phyloP scores from a whole-genome alignment of 306 rosid species.

The Lagenaria siceraria region DNA sequence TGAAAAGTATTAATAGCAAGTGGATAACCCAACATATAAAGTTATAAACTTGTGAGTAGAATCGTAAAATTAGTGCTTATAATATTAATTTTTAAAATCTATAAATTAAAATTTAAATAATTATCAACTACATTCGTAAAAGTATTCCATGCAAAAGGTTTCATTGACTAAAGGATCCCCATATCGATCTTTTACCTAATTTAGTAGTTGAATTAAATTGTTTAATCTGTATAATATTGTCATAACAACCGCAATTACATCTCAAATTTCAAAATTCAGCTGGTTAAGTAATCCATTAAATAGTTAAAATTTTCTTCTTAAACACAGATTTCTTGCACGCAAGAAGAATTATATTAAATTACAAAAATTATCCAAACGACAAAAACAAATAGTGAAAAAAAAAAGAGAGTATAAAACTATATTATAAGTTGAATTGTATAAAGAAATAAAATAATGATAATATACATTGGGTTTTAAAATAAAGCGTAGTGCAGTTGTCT shows the following conservation, averaged over 20 bases:
- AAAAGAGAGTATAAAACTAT: not conserved
- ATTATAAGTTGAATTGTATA: not conserved
- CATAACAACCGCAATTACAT: not conserved
- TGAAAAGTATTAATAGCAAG: too few species aligned
- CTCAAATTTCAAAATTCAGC: not conserved
- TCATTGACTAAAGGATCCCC: not conserved
- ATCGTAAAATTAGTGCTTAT: too few species aligned
- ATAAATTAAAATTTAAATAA: too few species aligned
- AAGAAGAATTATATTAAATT: not conserved
- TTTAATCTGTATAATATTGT: not conserved
- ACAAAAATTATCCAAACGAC: not conserved
- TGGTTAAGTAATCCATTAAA: not conserved
- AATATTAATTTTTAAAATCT: too few species aligned
- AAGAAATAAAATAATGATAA: not conserved
- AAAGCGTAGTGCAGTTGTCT: not conserved
- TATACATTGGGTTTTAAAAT: not conserved
- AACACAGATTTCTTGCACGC: not conserved
- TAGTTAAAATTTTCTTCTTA: not conserved
- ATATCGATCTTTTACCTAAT: not conserved
- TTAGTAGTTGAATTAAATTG: not conserved
- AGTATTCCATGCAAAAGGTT: not conserved
- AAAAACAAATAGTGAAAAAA: not conserved
- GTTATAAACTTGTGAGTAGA: too few species aligned
- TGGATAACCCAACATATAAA: too few species aligned
- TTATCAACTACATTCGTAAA: too few species aligned